Evolutionary conservation across 768 basidiomycete species (phyloP), one percentile per base, ranked within the genome.

Genomic region (Rickenella mellea): DNA sequence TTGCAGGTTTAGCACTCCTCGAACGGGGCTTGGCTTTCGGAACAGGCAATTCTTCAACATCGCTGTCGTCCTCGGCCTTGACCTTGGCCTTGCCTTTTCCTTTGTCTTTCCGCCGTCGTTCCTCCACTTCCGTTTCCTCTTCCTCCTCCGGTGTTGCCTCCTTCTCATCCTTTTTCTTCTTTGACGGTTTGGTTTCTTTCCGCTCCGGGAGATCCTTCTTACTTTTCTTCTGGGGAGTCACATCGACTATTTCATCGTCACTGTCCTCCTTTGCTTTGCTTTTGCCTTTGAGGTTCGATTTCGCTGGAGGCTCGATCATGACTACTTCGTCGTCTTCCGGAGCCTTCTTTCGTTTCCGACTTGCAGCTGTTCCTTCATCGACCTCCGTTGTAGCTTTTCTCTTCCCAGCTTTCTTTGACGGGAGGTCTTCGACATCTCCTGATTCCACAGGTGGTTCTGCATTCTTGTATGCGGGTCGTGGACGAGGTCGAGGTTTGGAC

Each of bases 321-420:
- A 8, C 12, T 28, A 10, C 12, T 11, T 45, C 44, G n/a, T 63
- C 57, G 6, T 51, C 48, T 1, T 49, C 54, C 28, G 19, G 24
- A 5, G 43, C 48, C 9, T 52, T 61, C 43, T 64, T 70, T 36
- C 63, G 62, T 47, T 73, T 76, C 27, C 37, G 17, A 28, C 29
- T 26, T 9, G 39, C 10, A 6, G 45, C 27, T 27, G 39, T 46
- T 24, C 35, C 40, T 30, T 30, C 41, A 27, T 43, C 29, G 5
- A 25, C 14, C 22, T 27, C 24, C 27, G 40, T 46, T n/a, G 47
- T 47, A 5, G 21, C 30, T 26, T 52, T 52, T n/a, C 44, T 15
- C 42, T 47, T 49, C 22, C 33, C 39, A 24, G 49, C 41, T 21
- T 43, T 37, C 32, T 52, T 52, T n/a, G 25, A 36, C 25, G n/a